Percentiles rank a stretch among this genome's conserved stretches.
Conservation (phyloP, 2,329 filamentous ascomycete species). For the Fragosphaeria purpurea region DNA sequence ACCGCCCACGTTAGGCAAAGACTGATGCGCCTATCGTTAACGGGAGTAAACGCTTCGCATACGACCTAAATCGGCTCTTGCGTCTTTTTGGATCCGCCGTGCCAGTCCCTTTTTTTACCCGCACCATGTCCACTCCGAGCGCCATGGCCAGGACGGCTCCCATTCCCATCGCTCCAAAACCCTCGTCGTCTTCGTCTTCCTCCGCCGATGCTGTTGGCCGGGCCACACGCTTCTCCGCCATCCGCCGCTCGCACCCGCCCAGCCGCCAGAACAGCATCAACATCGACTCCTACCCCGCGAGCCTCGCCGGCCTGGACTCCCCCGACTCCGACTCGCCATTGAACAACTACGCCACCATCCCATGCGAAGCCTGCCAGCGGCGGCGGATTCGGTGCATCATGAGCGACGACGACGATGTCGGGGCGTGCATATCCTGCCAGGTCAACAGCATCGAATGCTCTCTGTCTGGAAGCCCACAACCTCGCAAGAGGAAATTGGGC, state of each 20-base stretch:
- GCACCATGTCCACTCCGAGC: slow-evolving; percentile 43
- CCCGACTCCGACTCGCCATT: slow-evolving; percentile 38
- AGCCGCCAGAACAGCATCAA: slow-evolving; percentile 38
- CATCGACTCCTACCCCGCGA: slow-evolving; percentile 39
- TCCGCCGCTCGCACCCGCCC: slow-evolving; percentile 23
- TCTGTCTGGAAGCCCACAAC: slow-evolving; percentile 63
- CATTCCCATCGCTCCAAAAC: slow-evolving; percentile 56
- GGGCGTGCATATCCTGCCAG: slow-evolving; percentile 64
- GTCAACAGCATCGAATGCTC: slow-evolving; percentile 72
- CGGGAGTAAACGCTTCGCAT: too few species aligned
- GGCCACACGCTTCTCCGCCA: slow-evolving; percentile 7
- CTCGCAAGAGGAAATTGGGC: slow-evolving; percentile 70
- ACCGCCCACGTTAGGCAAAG: too few species aligned
- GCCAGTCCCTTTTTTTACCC: slow-evolving; percentile 11
- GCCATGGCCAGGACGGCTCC: slow-evolving; percentile 51
- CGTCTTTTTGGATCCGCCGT: background rate
- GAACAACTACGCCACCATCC: slow-evolving; percentile 34
- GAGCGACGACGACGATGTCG: slow-evolving; percentile 55
- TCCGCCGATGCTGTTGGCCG: slow-evolving; percentile 20
- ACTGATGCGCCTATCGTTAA: too few species aligned
- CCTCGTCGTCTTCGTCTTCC: slow-evolving; percentile 24
- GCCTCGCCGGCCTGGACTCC: slow-evolving; percentile 42
- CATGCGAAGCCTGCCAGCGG: slow-evolving; percentile 65
- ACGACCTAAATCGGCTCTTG: slow-evolving; percentile 2
- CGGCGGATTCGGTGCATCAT: slow-evolving; percentile 69